Conservation (phyloP, 257 asterid genomes). For the Solanum etuberosum region DNA sequence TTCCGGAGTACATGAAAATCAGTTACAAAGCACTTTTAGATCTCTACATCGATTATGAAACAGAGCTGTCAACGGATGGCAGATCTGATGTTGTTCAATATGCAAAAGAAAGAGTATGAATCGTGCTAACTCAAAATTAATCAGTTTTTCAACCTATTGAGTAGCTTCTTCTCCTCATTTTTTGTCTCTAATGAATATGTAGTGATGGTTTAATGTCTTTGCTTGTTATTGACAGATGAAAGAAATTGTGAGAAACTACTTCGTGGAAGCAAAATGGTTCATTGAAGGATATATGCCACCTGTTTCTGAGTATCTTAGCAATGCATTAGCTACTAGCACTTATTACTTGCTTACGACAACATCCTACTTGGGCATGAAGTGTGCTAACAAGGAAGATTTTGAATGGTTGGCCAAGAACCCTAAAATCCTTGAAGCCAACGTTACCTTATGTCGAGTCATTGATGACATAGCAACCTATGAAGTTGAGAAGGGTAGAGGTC, state of each 20-base stretch:
- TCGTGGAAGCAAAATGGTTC: background rate
- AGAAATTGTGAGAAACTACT: background rate
- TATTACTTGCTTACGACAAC: conserved; percentile 16
- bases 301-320: background rate
- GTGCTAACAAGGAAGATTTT: background rate
- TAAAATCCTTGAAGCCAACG: background rate
- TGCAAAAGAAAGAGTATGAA: background rate
- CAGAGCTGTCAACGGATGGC: background rate
- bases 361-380: conserved; percentile 24
- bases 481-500: conserved; percentile 37
- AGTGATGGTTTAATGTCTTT: background rate
- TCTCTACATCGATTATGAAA: background rate
- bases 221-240: background rate
- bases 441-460: background rate
- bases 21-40: background rate
- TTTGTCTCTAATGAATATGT: background rate
- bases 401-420: background rate
- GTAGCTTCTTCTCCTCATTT: background rate
- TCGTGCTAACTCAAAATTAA: background rate
- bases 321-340: background rate
- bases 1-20: background rate
- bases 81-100: background rate
- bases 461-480: background rate
- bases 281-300: conserved; percentile 19
- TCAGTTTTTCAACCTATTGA: background rate